These are phyloP conservation scores for Symbiodinium natans DNA, from an alignment of 73 alveolate genomes.

Conservation along the genomic window DNA sequence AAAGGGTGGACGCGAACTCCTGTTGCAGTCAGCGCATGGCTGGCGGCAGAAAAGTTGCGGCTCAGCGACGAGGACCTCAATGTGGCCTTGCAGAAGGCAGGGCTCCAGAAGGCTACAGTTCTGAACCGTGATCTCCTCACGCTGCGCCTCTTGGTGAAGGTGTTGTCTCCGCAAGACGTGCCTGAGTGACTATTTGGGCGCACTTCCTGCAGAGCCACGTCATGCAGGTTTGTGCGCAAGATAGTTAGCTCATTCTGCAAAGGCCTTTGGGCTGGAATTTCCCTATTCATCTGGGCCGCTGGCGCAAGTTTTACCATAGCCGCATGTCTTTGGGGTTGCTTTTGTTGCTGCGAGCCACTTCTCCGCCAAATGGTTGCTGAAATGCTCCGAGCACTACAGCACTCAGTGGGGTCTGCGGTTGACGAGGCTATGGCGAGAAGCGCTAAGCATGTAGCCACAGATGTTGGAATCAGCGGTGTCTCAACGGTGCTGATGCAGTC, in stretches of 20 bases:
- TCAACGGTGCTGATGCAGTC: no score
- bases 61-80: not conserved
- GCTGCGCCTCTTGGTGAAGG: not conserved
- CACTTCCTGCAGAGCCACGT: not conserved
- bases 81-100: not conserved
- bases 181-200: not conserved
- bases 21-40: not conserved
- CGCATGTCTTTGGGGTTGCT: no score
- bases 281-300: no score
- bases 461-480: no score
- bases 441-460: no score
- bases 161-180: not conserved
- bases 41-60: not conserved
- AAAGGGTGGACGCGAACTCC: not conserved
- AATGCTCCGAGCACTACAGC: no score
- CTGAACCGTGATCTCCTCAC: not conserved
- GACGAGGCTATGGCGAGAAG: no score
- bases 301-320: no score
- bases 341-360: no score
- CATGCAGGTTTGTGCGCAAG: not conserved
- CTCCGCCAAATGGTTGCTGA: no score
- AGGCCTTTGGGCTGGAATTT: not conserved
- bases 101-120: not conserved
- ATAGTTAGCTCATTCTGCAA: not conserved
- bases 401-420: no score